Evolutionary conservation across 768 basidiomycete genomes (phyloP).

Genomic region (Sutorius australiensis): DNA sequence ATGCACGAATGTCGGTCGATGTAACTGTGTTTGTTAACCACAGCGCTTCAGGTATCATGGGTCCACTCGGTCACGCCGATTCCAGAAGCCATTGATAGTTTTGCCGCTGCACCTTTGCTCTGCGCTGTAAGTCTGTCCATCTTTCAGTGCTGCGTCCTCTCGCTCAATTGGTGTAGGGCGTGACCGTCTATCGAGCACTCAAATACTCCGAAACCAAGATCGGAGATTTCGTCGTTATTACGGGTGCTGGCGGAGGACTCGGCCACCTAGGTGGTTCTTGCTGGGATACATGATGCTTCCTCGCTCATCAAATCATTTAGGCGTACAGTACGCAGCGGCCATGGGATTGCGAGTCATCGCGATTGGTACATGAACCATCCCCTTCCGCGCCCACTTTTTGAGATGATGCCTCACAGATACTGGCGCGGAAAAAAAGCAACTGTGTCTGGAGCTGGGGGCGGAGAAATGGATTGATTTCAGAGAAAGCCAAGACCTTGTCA

Average conservation of each 20-base stretch:
- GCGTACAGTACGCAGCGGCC: conserved; percentile 74
- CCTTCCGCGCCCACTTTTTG: neutral
- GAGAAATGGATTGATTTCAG: conserved; percentile 81
- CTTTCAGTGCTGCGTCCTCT: too few species aligned
- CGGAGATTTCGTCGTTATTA: conserved; percentile 74
- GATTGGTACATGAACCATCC: conserved; percentile 18
- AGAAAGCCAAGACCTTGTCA: conserved; percentile 59
- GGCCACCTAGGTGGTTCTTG: conserved; percentile 62
- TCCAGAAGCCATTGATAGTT: conserved; percentile 62
- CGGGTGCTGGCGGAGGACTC: conserved; percentile 78
- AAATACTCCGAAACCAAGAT: conserved; percentile 63
- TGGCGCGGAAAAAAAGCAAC: conserved; percentile 65
- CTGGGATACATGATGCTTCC: too few species aligned
- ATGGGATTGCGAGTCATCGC: conserved; percentile 81
- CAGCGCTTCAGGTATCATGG: conserved; percentile 52
- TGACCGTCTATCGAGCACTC: conserved; percentile 84
- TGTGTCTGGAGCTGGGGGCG: conserved; percentile 61
- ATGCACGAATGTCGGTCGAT: conserved; percentile 16
- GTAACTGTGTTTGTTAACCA: neutral
- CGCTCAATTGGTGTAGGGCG: conserved; percentile 41
- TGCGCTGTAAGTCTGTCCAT: conserved; percentile 51
- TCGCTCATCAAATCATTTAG: conserved; percentile 28
- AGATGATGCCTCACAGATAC: conserved; percentile 44
- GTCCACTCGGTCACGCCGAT: conserved; percentile 75
- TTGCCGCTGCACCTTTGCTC: conserved; percentile 69